Base-by-base conservation (phyloP, 371 early-diverging fungal species). In the Synchytrium microbalum region DNA sequence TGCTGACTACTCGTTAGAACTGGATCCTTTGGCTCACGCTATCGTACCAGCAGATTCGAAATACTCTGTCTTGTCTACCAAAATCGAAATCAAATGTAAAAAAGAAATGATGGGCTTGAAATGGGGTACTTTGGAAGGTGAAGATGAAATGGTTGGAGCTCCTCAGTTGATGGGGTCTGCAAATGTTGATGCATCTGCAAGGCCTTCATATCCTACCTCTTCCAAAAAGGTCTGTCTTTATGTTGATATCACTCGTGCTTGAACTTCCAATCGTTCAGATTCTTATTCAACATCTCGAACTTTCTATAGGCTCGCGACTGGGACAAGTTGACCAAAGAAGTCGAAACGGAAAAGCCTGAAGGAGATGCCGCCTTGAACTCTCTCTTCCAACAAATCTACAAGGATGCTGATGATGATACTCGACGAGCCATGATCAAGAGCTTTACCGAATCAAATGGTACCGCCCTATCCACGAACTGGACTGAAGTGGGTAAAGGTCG, bases 341-440 rank as follows among this genome's bases (percentile, higher is more conserved):
- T 74, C 23, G 84, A 86, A 58, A 88, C 86, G 38, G 90, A 92
- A 1, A 88, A 90, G 72, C 82, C 88, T 5, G 89, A 91, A 68
- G 93, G 93, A 33, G 92, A 95, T 64, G 83, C 83, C 64, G 91
- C 91, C 14, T 74, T 96, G 59, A 92, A 95, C 72, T 79, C 84
- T 10, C 75, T 97, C 57, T 94, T 99, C 82, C 90, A 92, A 69
- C 80, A 88, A 60, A 91, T 99, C 56, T 96, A 95, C 75, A 79
- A 79, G 59, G 86, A 95, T 66, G 93, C 94, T 1, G 88, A 86
- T 69, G 92, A 91, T n/a, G 92, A 98, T 66, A 88, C 91, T 2
- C 81, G 85, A 58, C 79, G 91, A 38, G 99, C 99, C 0, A 99
- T 99, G 99, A 88, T 96, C 83, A 98, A 99, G 84, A 91, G 91